Evolutionary conservation across 2,329 filamentous ascomycete genomes (phyloP), one percentile per base, ranked within the genome.

Genomic region (Sporothrix protearum): DNA sequence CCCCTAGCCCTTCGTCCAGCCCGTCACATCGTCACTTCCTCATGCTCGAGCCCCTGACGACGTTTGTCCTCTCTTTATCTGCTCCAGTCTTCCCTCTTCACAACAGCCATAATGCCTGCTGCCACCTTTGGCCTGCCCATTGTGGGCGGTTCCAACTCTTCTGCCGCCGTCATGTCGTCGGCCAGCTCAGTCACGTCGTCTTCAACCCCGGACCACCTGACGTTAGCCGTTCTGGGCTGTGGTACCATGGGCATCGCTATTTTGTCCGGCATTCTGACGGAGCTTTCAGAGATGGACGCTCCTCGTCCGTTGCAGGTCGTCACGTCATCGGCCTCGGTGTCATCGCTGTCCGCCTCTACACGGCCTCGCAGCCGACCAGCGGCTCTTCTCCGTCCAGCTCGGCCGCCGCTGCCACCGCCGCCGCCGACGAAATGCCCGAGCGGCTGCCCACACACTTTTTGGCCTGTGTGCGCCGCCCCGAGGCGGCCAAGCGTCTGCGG

Each of bases 171-270:
- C 45, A 45, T 42, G 30, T 66, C 68, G 33, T 47, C 61, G 36
- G 69, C 69, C 4, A 66, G 63, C 16, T 53, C 47, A 10, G 67
- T 55, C 55, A 66, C 71, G 39, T 71, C 71, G 14, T 49, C 64
- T 6, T 66, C 71, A 1, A 30, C 49, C 49, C 45, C 71, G 3
- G 69, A 71, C 28, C 69, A 71, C 55, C 86, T 94, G 75, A 95
- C 92, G 75, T 85, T 96, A 82, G 88, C 92, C 73, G 88, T 96
- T 74, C 85, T 97, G 72, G 93, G 93, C 77, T 96, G 92, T 80
- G 93, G 92, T 75, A 94, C 90, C 69, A 92, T 97, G 88, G 93
- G 93, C 72, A 92, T 92, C 73, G 92, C 92, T 72, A 94, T 97
- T 76, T 87, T 96, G 71, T 89, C 87, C 70, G 93, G 93, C 74